Base-by-base conservation (phyloP, 2,329 filamentous ascomycete genomes). In the Hymenoscyphus fructigenus region DNA sequence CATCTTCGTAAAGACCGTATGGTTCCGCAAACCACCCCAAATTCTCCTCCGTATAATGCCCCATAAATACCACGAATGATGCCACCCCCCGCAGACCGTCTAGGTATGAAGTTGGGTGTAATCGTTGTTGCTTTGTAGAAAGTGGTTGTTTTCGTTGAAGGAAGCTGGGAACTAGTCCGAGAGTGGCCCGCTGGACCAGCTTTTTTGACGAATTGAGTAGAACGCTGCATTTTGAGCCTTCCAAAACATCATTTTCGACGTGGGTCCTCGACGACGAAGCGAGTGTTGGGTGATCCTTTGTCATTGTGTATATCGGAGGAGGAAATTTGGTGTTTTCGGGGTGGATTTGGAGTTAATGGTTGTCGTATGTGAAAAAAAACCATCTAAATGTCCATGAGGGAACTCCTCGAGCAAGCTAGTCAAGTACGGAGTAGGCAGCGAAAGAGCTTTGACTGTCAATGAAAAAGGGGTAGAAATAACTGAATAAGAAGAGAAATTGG, bases 51-150 rank as follows among this genome's bases (percentile, higher is more conserved):
- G 72, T 80, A 78, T 73, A 75, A 72, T 83, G 81, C 66, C 79
- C 81, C 73, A 81, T 71, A 68, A 81, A 82, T 65, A 83, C 81
- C 53, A 83, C 69, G 60, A 83, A 74, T 10, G 80, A 79, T 20
- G 81, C 81, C 34, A 83, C 73, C 28, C 82, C 82, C n/a, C 81
- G 80, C 57, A 83, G 72, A 36, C 82, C 81, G 72, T 83, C 81
- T 57, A 83, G 77, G 68, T 82, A 83, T 57, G 71, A 72, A 47
- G 73, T 75, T 20, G 78, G 75, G 66, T 80, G 79, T 60, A 74
- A 57, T 66, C 69, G 64, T 53, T 69, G 66, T 14, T 67, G 38
- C 61, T 72, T 75, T 15, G 66, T 44, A 12, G 63, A 65, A 44
- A 64, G 62, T 4, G 74, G 71, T 38, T 75, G 74, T 59, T 69